Conservation (phyloP, 331 rosid genomes). For the Rosa hybrid region DNA sequence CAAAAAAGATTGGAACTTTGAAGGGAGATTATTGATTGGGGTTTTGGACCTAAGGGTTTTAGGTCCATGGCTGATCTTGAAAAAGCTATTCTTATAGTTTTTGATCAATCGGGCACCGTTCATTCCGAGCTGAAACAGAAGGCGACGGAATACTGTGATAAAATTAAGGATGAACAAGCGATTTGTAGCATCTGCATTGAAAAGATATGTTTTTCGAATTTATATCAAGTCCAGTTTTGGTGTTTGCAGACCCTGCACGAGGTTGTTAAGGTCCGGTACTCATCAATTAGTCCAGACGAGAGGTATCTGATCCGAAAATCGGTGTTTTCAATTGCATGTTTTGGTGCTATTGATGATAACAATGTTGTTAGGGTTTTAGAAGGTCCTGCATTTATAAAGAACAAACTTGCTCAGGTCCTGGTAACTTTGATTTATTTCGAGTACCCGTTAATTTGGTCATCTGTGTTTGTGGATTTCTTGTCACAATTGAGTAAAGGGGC, state of each 20-base stretch:
- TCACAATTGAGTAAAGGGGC: conserved; percentile 74
- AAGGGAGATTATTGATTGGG: conserved; percentile 10
- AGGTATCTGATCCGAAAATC: conserved; percentile 68
- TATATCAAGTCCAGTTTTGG: conserved; percentile 93
- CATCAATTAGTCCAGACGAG: conserved; percentile 65
- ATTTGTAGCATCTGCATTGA: conserved; percentile 75
- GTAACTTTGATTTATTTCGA: conserved; percentile 77
- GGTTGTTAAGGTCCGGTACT: conserved; percentile 60
- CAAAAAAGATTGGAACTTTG: conserved; percentile 11
- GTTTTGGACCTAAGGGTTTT: conserved; percentile 14
- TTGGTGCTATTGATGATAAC: conserved; percentile 55
- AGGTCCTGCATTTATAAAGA: conserved; percentile 74
- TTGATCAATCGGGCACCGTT: conserved; percentile 76
- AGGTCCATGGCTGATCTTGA: conserved; percentile 84
- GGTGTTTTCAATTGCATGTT: conserved; percentile 74
- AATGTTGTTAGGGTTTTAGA: conserved; percentile 60
- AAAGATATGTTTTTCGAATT: conserved; percentile 62
- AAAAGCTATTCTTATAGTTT: conserved; percentile 75
- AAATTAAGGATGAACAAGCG: conserved; percentile 62
- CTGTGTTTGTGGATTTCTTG: conserved; percentile 78
- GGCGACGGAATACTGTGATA: conserved; percentile 65
- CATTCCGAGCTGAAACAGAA: conserved; percentile 65
- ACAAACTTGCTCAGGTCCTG: conserved; percentile 76
- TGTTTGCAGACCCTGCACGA: conserved; percentile 85
- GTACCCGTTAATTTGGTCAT: conserved; percentile 79